Base-by-base conservation (phyloP, 805 yeast genomes). In the Wickerhamiella parazyma region DNA sequence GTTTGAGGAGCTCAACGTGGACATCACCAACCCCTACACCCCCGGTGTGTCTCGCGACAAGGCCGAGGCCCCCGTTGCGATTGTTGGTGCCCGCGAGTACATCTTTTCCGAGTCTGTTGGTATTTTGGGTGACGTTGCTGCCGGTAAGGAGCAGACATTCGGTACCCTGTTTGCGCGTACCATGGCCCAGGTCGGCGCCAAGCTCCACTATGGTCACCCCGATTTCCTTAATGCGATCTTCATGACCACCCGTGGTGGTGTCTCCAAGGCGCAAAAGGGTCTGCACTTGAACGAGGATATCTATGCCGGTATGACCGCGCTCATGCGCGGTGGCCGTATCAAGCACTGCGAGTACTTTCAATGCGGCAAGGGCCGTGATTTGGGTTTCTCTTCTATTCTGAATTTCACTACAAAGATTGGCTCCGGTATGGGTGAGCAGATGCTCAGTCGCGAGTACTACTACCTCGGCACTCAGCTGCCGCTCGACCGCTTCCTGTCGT, bases 351-450 rank as follows among this genome's bases (percentile, higher is more conserved):
- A 89, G 57, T 89, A 80, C 62, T 86, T 77, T 62, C 97, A 89
- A 61, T 89, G 97, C 63, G 97, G 97, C 25, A 89, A 89, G 60
- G 97, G 97, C 0, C 71, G 97, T 60, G 97, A 89, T 65, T 65
- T 89, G 44, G 97, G 97, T 2, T 89, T 89, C 63, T 80, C 86
- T 1, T 83, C 95, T 0, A 86, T 89, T 51, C 67, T 89, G 52
- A 89, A 87, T 57, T 89, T 89, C 66, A 89, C 95, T 0, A 80
- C 95, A 2, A 89, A 89, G 64, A 87, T 89, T 58, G 97, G 97
- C 2, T 91, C 95, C 35, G 97, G 97, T 41, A 89, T 89, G 97
- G 97, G 97, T 7, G 97, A 89, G 59, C 97, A 89, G 60, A 72
- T 87, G 60, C 64, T 89, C 26, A 84, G 95, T 5, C 71, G 97